Base-by-base conservation (phyloP, 768 basidiomycete species). In the Atractiella rhizophila region DNA sequence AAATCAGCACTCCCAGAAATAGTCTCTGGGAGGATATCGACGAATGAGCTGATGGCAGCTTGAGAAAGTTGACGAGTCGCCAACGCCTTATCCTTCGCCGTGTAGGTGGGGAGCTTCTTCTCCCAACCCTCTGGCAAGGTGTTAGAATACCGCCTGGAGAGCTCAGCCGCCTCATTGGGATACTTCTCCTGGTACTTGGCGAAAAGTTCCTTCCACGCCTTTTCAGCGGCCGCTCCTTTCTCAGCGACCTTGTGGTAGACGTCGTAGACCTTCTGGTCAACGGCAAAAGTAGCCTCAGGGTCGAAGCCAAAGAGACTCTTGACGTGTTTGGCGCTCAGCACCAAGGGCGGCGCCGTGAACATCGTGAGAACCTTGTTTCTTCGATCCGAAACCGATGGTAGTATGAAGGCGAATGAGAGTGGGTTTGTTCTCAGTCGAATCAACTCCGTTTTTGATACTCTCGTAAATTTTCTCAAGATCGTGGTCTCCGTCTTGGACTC, bases 301-400 rank as follows among this genome's bases (percentile, higher is more conserved):
- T 78, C 68, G 62, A 91, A 77, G 38, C 73, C 73, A 57, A 76
- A 77, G 62, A 76, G 79, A 54, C 65, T 63, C 68, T 94, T 94
- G 47, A 91, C 62, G 42, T 73, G 59, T 44, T 63, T 66, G 39
- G 86, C 77, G 55, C 55, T 91, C 86, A 18, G 76, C 68, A 69
- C 88, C 88, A 53, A 91, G 68, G 36, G 86, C 82, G 60, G 82
- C 59, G 50, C 86, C 85, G 60, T 94, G 86, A 47, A 91, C 81
- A 51, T 80, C 80, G 55, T 88, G 82, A 8, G 82, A 83, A 47
- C 86, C 86, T 59, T 82, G 76, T 56, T 73, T 68, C 64, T 78
- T 80, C 26, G 86, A 91, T 46, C 86, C 86, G 56, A 68, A 91
- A 29, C 86, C 86, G 47, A 94, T 94, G 33, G 76, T 91, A 39